Evolutionary conservation across 306 rosid genomes (phyloP).

Genomic region (Corylus heterophylla): DNA sequence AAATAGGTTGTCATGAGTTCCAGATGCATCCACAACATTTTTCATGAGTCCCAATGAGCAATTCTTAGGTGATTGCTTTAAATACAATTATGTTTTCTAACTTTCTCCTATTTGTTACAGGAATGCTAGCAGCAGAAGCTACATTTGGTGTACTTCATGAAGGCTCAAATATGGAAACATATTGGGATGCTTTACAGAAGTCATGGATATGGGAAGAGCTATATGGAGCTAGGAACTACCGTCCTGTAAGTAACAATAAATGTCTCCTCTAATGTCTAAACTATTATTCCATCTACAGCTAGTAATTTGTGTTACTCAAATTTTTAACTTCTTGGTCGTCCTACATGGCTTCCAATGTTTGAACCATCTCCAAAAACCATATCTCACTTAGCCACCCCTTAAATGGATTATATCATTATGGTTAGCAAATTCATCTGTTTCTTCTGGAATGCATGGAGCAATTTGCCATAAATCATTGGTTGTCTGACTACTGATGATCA

Average conservation of each 20-base stretch:
- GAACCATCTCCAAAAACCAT: neutral
- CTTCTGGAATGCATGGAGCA: neutral
- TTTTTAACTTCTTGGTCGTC: neutral
- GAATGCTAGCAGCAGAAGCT: constrained; percentile 97
- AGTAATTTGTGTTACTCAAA: neutral
- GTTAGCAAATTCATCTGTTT: neutral
- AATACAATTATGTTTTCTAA: neutral
- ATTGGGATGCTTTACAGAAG: constrained; percentile 75
- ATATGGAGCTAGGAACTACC: constrained; percentile 65
- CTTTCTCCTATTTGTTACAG: constrained; percentile 37
- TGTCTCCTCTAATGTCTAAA: constrained; percentile 16
- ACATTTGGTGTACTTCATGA: constrained; percentile 58
- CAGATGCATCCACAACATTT: neutral
- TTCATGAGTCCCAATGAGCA: neutral
- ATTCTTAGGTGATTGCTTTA: constrained; percentile 11
- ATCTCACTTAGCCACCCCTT: neutral
- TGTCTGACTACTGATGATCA: neutral
- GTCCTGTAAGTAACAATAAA: constrained; percentile 63
- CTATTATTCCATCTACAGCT: constrained; percentile 1
- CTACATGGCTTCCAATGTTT: neutral
- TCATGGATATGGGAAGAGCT: constrained; percentile 98
- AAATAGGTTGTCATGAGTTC: neutral
- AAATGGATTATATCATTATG: constrained; percentile 11
- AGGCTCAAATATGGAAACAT: constrained; percentile 63
- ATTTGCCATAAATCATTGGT: constrained; percentile 2